Percentiles rank a stretch among this genome's conserved stretches.
These are phyloP conservation scores for Metrosideros polymorpha DNA, from an alignment of 441 rosid genomes.

Conservation along the genomic window DNA sequence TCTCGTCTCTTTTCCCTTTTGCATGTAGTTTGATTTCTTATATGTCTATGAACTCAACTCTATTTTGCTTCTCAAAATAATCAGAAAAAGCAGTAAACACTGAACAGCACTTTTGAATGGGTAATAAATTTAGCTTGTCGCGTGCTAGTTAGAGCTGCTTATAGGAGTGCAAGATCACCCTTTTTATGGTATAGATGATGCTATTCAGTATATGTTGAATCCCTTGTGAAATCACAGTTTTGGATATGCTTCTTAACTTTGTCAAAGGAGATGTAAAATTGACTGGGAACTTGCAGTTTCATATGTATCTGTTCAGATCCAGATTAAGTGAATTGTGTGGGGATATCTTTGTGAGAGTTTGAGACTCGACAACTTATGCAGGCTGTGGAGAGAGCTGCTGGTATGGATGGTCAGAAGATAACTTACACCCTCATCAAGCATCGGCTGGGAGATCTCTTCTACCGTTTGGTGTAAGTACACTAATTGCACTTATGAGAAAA, in stretches of 20 bases:
- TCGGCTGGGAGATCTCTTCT: slow-evolving; percentile 95
- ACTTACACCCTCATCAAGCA: slow-evolving; percentile 86
- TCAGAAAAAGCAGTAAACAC: not conserved
- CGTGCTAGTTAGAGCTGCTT: not conserved
- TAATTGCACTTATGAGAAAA: not conserved
- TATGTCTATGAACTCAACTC: not conserved
- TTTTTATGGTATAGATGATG: not conserved
- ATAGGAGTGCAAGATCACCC: not conserved
- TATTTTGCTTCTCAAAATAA: not conserved
- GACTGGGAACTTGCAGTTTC: not conserved
- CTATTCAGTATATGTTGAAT: not conserved
- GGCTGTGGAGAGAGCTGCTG: slow-evolving; percentile 99
- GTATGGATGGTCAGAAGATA: slow-evolving; percentile 99
- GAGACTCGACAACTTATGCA: slow-evolving; percentile 11
- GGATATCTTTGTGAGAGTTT: not conserved
- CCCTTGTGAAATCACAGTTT: not conserved
- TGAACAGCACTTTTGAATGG: not conserved
- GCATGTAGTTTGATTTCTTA: not conserved
- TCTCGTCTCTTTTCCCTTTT: not conserved
- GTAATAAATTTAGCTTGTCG: not conserved
- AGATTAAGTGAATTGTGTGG: not conserved
- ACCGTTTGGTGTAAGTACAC: slow-evolving; percentile 79
- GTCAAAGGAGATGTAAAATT: not conserved
- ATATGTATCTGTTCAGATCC: not conserved
- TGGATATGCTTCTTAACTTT: not conserved